Conservation (phyloP, 139 green algal genomes). For the Chlorella sorokiniana region DNA sequence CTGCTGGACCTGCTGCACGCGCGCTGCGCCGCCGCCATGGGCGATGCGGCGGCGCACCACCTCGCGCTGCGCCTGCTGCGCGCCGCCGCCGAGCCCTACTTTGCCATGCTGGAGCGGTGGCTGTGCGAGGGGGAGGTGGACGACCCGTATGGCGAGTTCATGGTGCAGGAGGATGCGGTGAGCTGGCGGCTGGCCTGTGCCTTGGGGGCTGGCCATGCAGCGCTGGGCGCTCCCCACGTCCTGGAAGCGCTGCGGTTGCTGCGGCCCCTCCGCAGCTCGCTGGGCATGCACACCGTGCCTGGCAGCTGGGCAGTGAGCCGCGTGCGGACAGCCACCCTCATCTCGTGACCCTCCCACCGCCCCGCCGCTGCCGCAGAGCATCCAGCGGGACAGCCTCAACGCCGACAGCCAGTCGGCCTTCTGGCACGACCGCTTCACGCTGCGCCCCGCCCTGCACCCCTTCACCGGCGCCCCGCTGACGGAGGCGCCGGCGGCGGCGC, state of each 20-base stretch:
- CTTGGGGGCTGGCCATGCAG: no score
- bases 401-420: constrained; percentile 61
- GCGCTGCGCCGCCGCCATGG: constrained; percentile 42
- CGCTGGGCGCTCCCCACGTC: no score
- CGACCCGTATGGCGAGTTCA: constrained; percentile 91
- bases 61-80: constrained; percentile 75
- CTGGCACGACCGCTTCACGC: constrained; percentile 79
- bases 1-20: constrained; percentile 80
- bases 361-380: constrained; percentile 25
- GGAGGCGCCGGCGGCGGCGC: not conserved
- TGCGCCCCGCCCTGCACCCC: constrained; percentile 48
- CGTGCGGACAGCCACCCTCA: no score
- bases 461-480: not conserved
- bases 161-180: constrained; percentile 72
- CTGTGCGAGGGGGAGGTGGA: constrained; percentile 78
- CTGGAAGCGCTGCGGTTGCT: no score
- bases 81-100: constrained; percentile 79
- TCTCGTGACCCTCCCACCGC: not conserved
- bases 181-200: not conserved
- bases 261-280: no score
- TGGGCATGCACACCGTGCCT: no score
- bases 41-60: constrained; percentile 52
- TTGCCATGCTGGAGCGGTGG: constrained; percentile 81
- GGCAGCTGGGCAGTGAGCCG: no score
- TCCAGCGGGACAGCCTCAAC: constrained; percentile 41